Evolutionary conservation across 495 filamentous ascomycete genomes (phyloP), one percentile per base, ranked within the genome.

Genomic region (Hamigera avellanea): DNA sequence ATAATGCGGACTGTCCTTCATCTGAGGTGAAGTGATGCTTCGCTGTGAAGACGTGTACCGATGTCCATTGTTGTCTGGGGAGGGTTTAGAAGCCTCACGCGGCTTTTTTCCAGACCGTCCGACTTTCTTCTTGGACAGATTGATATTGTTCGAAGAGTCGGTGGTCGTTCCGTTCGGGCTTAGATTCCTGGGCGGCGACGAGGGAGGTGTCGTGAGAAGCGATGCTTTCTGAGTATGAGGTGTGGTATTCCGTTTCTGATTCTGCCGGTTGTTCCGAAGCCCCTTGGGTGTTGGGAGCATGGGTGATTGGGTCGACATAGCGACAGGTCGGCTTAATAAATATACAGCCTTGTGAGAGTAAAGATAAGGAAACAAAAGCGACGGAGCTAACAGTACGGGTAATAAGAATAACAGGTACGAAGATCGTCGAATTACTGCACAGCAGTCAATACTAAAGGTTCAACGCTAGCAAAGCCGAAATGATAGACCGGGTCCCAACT

Each of bases 1-100:
- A 57, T 95, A 99, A 26, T 40, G 84, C 70, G 41, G 72, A 52
- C 50, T 54, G 18, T 62, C 56, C 41, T 63, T 66, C 14, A 51
- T n/a, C 29, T 66, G 70, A 15, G 74, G 71, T 10, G 62, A 63
- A 14, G 53, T 51, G 23, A 57, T 42, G 39, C 44, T 52, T 0
- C 57, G 34, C 14, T 63, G 49, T 9, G 53, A 60, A 14, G 50
- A 50, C 3, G 52, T 58, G 35, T 62, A 50, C 17, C 56, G 55
- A 49, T 57, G 43, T 21, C 45, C 42, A 29, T 46, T 48, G 26
- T 51, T 52, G 32, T 48, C 46, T 23, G 58, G 48, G n/a, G 56
- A 59, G 19, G 42, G 41, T 33, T 41, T 58, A 19, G 45, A 37
- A 19, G 33, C 39, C 21, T 62, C 58, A 6, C 45, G 50, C 6